Conservation (phyloP, 495 filamentous ascomycete species). For the Schizothecium vesticola region DNA sequence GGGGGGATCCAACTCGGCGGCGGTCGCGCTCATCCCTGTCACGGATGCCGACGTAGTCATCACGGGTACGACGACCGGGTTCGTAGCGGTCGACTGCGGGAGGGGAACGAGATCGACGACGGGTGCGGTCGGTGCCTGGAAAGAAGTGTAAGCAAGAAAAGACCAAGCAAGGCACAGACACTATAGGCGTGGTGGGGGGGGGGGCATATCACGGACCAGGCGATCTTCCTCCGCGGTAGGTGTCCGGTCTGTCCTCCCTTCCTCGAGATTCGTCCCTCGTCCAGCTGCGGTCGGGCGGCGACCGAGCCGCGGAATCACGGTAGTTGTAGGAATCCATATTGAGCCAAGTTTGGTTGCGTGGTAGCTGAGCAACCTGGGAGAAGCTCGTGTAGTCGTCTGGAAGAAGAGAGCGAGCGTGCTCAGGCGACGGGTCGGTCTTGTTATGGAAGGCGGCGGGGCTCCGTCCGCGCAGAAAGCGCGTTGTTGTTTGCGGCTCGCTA, state of each 20-base stretch:
- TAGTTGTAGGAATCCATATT: constrained; percentile 45
- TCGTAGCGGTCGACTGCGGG: constrained; percentile 66
- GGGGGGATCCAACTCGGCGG: constrained; percentile 54
- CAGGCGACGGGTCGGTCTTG: background rate
- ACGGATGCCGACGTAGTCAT: constrained; percentile 51
- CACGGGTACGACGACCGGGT: constrained; percentile 58
- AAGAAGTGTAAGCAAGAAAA: constrained; percentile 11
- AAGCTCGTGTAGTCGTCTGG: background rate
- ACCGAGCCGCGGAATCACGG: constrained; percentile 42
- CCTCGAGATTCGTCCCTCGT: constrained; percentile 42
- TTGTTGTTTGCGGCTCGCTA: constrained; percentile 24
- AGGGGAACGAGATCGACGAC: constrained; percentile 68
- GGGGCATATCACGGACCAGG: constrained; percentile 42
- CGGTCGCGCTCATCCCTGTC: constrained; percentile 2
- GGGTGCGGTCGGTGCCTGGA: constrained; percentile 38
- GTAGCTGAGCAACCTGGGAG: background rate
- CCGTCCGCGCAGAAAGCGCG: constrained; percentile 7
- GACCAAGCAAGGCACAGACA: background rate
- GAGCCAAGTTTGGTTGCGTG: background rate
- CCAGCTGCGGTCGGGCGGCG: constrained; percentile 47
- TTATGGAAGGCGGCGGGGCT: background rate
- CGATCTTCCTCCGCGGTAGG: constrained; percentile 52
- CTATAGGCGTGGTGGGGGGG: background rate
- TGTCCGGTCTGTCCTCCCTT: constrained; percentile 46
- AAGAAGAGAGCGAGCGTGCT: background rate